phyloP scores from a whole-genome alignment of 768 basidiomycete species.

The Suillus occidentalis region DNA sequence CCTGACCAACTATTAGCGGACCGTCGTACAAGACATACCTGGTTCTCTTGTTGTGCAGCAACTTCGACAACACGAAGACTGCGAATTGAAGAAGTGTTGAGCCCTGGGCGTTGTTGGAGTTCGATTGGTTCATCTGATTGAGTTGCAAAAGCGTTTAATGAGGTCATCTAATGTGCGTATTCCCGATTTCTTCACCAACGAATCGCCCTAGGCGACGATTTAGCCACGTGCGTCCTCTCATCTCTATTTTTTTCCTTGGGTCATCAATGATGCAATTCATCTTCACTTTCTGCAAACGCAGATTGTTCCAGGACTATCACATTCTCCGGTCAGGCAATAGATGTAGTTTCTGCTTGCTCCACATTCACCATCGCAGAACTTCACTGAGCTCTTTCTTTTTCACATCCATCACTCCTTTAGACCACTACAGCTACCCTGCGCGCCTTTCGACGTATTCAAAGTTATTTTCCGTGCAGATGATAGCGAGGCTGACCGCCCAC shows the following conservation, averaged over 20 bases:
- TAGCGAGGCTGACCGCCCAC: too few relatives aligned
- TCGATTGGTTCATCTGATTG: not conserved
- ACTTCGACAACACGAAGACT: not conserved
- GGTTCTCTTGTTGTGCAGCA: not conserved
- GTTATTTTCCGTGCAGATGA: too few relatives aligned
- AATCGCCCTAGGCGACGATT: not conserved
- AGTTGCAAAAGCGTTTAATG: not conserved
- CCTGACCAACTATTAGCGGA: fast-evolving
- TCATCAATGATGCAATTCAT: not conserved
- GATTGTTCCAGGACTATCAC: not conserved
- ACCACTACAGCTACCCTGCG: too few relatives aligned
- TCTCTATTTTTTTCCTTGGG: not conserved
- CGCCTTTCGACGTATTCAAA: too few relatives aligned
- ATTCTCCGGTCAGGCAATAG: not conserved
- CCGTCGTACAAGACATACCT: not conserved
- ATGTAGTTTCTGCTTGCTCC: not conserved
- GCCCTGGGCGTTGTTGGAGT: not conserved
- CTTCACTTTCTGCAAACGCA: not conserved
- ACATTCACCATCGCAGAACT: not conserved
- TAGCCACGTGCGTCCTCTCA: not conserved
- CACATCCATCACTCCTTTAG: not conserved
- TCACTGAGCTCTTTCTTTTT: not conserved
- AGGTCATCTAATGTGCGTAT: not conserved
- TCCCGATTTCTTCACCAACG: not conserved
- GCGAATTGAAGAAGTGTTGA: not conserved